Percentiles rank a stretch among this genome's conserved stretches.
phyloP scores from a whole-genome alignment of 805 yeast genomes.

The Candida sanyiensis region DNA sequence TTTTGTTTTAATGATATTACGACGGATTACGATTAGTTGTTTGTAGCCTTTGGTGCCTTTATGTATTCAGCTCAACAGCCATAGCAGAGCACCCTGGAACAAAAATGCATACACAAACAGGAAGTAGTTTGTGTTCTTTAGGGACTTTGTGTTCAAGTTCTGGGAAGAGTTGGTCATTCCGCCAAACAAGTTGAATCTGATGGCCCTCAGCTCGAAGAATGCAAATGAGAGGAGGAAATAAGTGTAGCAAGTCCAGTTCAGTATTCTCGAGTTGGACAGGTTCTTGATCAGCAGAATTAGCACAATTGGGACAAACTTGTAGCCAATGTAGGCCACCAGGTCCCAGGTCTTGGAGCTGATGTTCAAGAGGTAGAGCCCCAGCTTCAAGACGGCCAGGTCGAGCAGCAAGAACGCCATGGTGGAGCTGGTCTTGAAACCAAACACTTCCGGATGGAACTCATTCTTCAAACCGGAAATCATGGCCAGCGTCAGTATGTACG shows the following conservation, averaged over 20 bases:
- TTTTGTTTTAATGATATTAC: slow-evolving; percentile 5
- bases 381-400: slow-evolving; percentile 69
- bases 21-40: too few species aligned
- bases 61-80: slow-evolving; percentile 45
- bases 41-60: slow-evolving; percentile 1
- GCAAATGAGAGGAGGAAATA: slow-evolving; percentile 54
- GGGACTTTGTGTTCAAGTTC: slow-evolving; percentile 57
- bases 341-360: slow-evolving; percentile 75
- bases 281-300: slow-evolving; percentile 49
- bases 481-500: slow-evolving; percentile 82
- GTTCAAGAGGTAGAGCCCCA: slow-evolving; percentile 76
- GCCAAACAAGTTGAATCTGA: slow-evolving; percentile 36
- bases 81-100: slow-evolving; percentile 69
- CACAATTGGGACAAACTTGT: slow-evolving; percentile 82
- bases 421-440: slow-evolving; percentile 82
- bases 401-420: slow-evolving; percentile 75
- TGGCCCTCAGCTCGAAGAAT: slow-evolving; percentile 55
- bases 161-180: slow-evolving; percentile 44
- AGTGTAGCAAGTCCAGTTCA: slow-evolving; percentile 46
- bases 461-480: slow-evolving; percentile 81
- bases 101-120: slow-evolving; percentile 79
- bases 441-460: slow-evolving; percentile 85
- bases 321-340: slow-evolving; percentile 83
- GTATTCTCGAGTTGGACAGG: slow-evolving; percentile 33
- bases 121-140: slow-evolving; percentile 81